Evolutionary conservation across 139 green algal species (phyloP).

Genomic region (Deuterostichococcus epilithicus): DNA sequence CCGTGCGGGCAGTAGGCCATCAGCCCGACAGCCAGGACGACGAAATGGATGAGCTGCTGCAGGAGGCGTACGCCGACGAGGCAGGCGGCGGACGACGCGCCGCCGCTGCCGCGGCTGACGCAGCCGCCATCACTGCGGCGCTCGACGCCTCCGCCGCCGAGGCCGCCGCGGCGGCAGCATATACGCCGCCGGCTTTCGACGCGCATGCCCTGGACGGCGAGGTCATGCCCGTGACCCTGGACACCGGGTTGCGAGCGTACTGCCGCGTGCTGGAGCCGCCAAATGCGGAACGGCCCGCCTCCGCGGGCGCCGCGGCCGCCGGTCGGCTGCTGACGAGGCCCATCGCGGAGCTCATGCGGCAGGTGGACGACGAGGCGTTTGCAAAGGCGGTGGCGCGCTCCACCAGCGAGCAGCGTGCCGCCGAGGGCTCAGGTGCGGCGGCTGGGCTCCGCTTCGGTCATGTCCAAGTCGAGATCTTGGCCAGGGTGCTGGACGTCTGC

Average conservation of each 20-base stretch:
- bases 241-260: conserved; percentile 7
- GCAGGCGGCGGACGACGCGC: background rate
- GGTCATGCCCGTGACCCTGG: conserved; percentile 6
- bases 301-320: no score
- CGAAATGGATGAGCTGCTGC: background rate
- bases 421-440: no score
- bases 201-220: background rate
- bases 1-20: no score
- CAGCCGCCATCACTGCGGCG: background rate
- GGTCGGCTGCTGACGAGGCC: background rate
- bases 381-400: background rate
- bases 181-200: background rate
- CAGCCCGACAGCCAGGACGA: background rate
- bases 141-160: background rate
- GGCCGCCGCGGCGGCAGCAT: background rate
- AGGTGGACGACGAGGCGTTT: background rate
- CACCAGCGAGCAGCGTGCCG: background rate
- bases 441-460: no score
- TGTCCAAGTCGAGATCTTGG: no score
- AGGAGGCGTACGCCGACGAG: background rate
- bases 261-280: conserved; percentile 2
- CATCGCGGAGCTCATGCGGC: conserved; percentile 2
- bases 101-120: background rate
- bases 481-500: no score
- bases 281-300: background rate